A percentile compares a stretch with the other conserved stretches of the same genome.
Conservation (phyloP, 1,284 basidiomycete genomes). For the Blastosporella zonata region DNA sequence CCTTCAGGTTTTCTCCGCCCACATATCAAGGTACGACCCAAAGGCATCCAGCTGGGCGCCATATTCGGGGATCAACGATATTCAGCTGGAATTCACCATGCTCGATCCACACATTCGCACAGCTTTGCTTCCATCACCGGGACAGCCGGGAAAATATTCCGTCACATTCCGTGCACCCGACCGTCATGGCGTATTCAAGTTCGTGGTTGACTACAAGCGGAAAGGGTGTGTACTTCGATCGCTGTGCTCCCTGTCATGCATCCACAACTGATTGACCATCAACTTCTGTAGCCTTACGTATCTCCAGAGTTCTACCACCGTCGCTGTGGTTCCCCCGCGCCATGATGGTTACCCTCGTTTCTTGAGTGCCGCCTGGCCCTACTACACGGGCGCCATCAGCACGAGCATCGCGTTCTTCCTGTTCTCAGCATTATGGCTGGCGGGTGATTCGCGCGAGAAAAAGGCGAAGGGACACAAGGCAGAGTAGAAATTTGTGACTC, state of each 20-base stretch:
- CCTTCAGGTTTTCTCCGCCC: conserved; percentile 68
- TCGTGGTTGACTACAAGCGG: conserved; percentile 86
- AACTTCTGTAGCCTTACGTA: conserved; percentile 58
- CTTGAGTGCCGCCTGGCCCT: conserved; percentile 92
- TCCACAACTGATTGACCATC: conserved; percentile 3
- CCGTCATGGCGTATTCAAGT: conserved; percentile 97
- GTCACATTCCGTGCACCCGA: conserved; percentile 87
- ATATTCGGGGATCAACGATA: conserved; percentile 65
- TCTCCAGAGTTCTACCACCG: conserved; percentile 71
- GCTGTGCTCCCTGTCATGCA: not conserved
- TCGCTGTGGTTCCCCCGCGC: conserved; percentile 88
- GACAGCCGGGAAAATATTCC: conserved; percentile 65
- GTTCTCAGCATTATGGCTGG: conserved; percentile 85
- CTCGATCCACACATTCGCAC: conserved; percentile 92
- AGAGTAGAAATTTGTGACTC: conserved; percentile 37
- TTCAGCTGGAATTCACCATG: conserved; percentile 98
- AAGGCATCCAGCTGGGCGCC: conserved; percentile 64
- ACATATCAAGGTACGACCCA: conserved; percentile 66
- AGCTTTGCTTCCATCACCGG: conserved; percentile 54
- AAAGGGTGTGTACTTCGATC: conserved; percentile 64
- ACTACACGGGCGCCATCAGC: conserved; percentile 87
- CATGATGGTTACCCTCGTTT: conserved; percentile 96
- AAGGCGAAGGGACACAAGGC: conserved; percentile 45
- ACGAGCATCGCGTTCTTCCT: conserved; percentile 82
- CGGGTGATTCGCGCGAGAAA: conserved; percentile 64